These are phyloP conservation scores for Daldinia bambusicola DNA, from an alignment of 495 filamentous ascomycete species.

Conservation along the genomic window DNA sequence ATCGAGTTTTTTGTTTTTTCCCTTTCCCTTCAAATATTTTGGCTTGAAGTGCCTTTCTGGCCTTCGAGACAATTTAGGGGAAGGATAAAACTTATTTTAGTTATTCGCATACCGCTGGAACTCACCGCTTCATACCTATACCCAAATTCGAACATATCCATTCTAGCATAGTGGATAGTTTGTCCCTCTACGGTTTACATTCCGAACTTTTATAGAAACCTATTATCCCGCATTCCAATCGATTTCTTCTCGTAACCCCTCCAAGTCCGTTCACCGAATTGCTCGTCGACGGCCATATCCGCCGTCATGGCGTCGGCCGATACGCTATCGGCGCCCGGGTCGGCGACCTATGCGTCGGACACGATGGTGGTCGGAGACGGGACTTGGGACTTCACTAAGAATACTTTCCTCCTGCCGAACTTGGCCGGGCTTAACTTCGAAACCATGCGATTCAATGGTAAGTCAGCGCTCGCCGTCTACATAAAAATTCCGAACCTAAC, in stretches of 20 bases:
- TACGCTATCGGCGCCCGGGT: slow-evolving; percentile 77
- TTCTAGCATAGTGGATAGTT: slow-evolving; percentile 10
- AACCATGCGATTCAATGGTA: slow-evolving; percentile 97
- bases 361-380: slow-evolving; percentile 90
- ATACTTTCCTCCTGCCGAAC: slow-evolving; percentile 89
- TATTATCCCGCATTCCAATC: slow-evolving; percentile 36
- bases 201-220: slow-evolving; percentile 18
- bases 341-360: slow-evolving; percentile 82
- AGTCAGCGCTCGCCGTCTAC: slow-evolving; percentile 36
- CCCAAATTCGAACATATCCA: slow-evolving; percentile 14
- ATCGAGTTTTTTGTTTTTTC: slow-evolving; percentile 1
- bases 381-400: slow-evolving; percentile 85
- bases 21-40: slow-evolving; percentile 13
- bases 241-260: slow-evolving; percentile 10
- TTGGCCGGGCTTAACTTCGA: slow-evolving; percentile 87
- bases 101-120: slow-evolving; percentile 21
- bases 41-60: slow-evolving; percentile 1
- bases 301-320: slow-evolving; percentile 64
- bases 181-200: slow-evolving; percentile 18
- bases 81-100: slow-evolving; percentile 24
- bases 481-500: slow-evolving; percentile 26
- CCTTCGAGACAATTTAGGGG: slow-evolving; percentile 6
- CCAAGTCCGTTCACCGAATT: slow-evolving; percentile 6
- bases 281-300: slow-evolving; percentile 28
- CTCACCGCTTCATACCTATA: slow-evolving; percentile 19